Conservation (phyloP, 768 basidiomycete genomes). For the Coprinopsis strossmayeri region DNA sequence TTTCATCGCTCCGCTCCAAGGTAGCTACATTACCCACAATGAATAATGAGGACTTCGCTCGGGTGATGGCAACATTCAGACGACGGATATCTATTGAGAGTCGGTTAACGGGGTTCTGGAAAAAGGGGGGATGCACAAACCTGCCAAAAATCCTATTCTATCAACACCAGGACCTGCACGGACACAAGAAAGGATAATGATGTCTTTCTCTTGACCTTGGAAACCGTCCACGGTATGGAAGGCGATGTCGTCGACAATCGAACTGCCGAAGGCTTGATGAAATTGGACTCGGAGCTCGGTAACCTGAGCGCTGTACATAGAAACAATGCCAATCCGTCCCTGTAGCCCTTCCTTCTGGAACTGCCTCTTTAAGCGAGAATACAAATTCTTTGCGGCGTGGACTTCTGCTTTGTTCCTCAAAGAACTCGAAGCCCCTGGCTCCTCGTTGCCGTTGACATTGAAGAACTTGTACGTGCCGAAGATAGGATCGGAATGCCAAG, state of each 20-base stretch:
- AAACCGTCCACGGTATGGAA: constrained; percentile 99
- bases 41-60: constrained; percentile 91
- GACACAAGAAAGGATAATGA: constrained; percentile 97
- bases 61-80: constrained; percentile 99
- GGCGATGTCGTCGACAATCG: constrained; percentile 67
- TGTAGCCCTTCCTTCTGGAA: constrained; percentile 43
- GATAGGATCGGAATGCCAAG: constrained; percentile 77
- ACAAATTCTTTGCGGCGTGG: constrained; percentile 70
- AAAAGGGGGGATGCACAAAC: constrained; percentile 27
- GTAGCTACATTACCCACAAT: constrained; percentile 89
- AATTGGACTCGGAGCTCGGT: constrained; percentile 68
- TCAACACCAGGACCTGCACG: constrained; percentile 83
- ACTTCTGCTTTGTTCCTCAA: constrained; percentile 73
- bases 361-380: constrained; percentile 59
- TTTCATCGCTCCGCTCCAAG: constrained; percentile 75
- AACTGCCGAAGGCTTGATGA: constrained; percentile 58
- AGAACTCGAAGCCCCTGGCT: constrained; percentile 63
- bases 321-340: constrained; percentile 56
- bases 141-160: constrained; percentile 84
- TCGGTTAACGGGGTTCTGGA: not conserved
- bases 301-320: constrained; percentile 94
- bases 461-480: constrained; percentile 89
- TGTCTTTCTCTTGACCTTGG: constrained; percentile 98
- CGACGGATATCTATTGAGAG: constrained; percentile 58
- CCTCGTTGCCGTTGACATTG: constrained; percentile 66